A percentile compares a stretch with the other conserved stretches of the same genome.
Evolutionary conservation across 345 rosid species (phyloP).

Genomic region (Linum trigynum): DNA sequence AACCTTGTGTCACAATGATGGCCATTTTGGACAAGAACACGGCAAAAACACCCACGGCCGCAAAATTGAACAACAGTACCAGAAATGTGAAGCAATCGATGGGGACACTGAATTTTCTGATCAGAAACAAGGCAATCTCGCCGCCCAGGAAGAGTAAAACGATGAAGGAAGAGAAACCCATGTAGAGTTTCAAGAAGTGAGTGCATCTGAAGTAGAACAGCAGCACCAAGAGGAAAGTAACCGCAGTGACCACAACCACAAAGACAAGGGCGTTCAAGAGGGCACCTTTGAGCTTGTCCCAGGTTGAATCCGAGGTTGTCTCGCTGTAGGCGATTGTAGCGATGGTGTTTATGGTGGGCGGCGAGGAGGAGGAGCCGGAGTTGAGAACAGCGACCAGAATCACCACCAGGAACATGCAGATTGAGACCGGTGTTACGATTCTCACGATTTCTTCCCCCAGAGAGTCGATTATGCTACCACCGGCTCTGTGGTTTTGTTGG

Average conservation of each 20-base stretch:
- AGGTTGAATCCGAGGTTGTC: conserved; percentile 55
- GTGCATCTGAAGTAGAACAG: conserved; percentile 80
- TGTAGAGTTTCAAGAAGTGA: conserved; percentile 55
- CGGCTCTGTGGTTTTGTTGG: conserved; percentile 40
- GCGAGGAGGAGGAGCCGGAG: conserved; percentile 38
- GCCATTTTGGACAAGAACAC: conserved; percentile 86
- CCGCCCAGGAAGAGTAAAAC: conserved; percentile 80
- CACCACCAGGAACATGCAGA: conserved; percentile 80
- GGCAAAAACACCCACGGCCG: conserved; percentile 76
- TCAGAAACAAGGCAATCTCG: conserved; percentile 47
- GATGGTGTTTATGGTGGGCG: conserved; percentile 39
- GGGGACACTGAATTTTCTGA: conserved; percentile 45
- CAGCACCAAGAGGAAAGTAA: conserved; percentile 71
- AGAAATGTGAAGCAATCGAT: conserved; percentile 57
- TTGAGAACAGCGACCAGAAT: conserved; percentile 60
- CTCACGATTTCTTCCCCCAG: conserved; percentile 79
- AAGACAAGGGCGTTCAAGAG: conserved; percentile 69
- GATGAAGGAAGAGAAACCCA: conserved; percentile 80
- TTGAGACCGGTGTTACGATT: conserved; percentile 77
- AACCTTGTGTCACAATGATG: conserved; percentile 69
- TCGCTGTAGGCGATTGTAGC: conserved; percentile 79
- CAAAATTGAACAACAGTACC: conserved; percentile 58
- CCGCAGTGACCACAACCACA: conserved; percentile 62
- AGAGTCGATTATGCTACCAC: conserved; percentile 35
- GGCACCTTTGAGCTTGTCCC: conserved; percentile 85